Evolutionary conservation across 73 alveolate species (phyloP), one percentile per base, ranked within the genome.

Genomic region (Paramecium caudatum): DNA sequence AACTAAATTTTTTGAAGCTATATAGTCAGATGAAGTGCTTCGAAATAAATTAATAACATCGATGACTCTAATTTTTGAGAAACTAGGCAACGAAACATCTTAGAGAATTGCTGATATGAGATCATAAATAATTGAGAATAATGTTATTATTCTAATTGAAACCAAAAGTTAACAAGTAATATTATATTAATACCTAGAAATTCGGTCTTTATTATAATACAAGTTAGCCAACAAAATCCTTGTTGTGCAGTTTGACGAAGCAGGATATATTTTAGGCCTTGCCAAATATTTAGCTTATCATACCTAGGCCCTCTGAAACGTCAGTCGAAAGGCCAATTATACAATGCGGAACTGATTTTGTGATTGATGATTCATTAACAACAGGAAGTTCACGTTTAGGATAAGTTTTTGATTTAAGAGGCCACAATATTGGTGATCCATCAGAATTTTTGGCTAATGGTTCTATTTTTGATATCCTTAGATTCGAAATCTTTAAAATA

Each of bases 131-230:
- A n/a, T n/a, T n/a, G n/a, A n/a, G n/a, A n/a, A n/a, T n/a, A n/a
- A n/a, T n/a, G n/a, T n/a, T n/a, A n/a, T n/a, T n/a, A n/a, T n/a
- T n/a, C n/a, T n/a, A n/a, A n/a, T n/a, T n/a, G n/a, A n/a, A n/a
- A n/a, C n/a, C n/a, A n/a, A n/a, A n/a, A n/a, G n/a, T n/a, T n/a
- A n/a, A n/a, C n/a, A n/a, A n/a, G n/a, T n/a, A n/a, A n/a, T n/a
- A n/a, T n/a, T n/a, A n/a, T n/a, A n/a, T n/a, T n/a, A n/a, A n/a
- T n/a, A n/a, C n/a, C 0, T 55, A 55, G 80, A 5, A 3, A 2
- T 27, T 55, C 12, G 80, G 80, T 10, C 30, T 55, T 55, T 55
- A 55, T 55, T 15, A 55, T 10, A 55, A 55, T 55, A 9, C 45
- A 1, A 55, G 10, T 27, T 0, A 10, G 4, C 23, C 23, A 55